Evolutionary conservation across 495 filamentous ascomycete species (phyloP), one percentile per base, ranked within the genome.

Genomic region (Trypethelium eluteriae): DNA sequence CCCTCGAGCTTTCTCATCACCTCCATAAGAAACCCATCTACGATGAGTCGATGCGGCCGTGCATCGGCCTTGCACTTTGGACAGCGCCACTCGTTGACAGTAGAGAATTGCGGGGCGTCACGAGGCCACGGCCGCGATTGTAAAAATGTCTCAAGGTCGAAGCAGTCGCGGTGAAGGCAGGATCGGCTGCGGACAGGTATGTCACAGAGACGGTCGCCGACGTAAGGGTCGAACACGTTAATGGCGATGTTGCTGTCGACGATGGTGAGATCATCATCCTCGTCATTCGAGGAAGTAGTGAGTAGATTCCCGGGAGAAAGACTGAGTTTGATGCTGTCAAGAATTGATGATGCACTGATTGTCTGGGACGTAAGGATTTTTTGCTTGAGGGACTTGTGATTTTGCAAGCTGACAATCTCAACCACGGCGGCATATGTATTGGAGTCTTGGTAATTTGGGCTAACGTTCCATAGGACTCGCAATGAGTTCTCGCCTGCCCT

Each of bases 91-190:
- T 85, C 83, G 62, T 94, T 90, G n/a, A 84, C 80, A 41, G 82
- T 82, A 0, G 85, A 83, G 66, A 82, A 79, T 44, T 71, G 82
- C 56, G 71, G 78, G 66, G 70, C 71, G 65, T 74, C 78, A 67
- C 74, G 76, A 72, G 76, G 83, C 0, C 88, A 82, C 71, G 75
- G 83, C 0, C 89, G 84, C 0, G 89, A 91, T 14, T 78, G 72
- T 12, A 97, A 81, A 77, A 89, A 96, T 0, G 84, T 91, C 36
- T 91, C 84, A 34, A 94, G 86, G 74, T 97, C 93, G 73, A 97
- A 96, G 74, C 90, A 95, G 75, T 96, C 90, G 44, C 85, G 76
- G 73, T 97, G 93, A 6, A 76, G 76, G 74, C 86, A 89, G 16
- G 56, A 59, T 6, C 68, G 76, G 14, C 89, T 85, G 18, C 92